These are phyloP conservation scores for Quaeritorhiza haematococci DNA, from an alignment of 371 early-diverging fungal genomes.

Conservation along the genomic window DNA sequence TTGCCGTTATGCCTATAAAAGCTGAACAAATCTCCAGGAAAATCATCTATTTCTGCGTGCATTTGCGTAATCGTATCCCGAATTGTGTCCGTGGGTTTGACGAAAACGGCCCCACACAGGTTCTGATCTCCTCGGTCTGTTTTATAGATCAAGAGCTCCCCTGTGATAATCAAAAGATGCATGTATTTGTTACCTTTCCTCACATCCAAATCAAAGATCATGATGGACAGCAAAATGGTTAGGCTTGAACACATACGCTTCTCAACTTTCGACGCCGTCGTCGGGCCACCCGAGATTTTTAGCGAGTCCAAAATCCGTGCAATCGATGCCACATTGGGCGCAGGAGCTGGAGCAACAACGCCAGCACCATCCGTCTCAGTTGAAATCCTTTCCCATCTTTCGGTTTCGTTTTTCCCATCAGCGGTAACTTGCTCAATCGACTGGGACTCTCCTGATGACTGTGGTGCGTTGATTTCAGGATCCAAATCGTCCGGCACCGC, in stretches of 20 bases:
- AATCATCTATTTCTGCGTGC: slow-evolving; percentile 13
- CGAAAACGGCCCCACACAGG: slow-evolving; percentile 50
- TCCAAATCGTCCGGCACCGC: slow-evolving; percentile 50
- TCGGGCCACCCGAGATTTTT: background rate
- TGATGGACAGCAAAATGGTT: slow-evolving; percentile 1
- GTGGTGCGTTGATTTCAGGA: too few species aligned
- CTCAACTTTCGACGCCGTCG: background rate
- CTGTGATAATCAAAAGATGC: slow-evolving; percentile 24
- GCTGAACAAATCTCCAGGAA: too few species aligned
- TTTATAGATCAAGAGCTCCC: slow-evolving; percentile 47
- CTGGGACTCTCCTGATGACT: too few species aligned
- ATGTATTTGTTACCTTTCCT: slow-evolving; percentile 3
- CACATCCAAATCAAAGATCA: slow-evolving; percentile 1
- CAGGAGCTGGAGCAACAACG: slow-evolving; percentile 3
- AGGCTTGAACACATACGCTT: background rate
- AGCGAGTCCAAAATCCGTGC: slow-evolving; percentile 16
- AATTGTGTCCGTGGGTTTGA: slow-evolving; percentile 45
- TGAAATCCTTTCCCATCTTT: slow-evolving; percentile 40
- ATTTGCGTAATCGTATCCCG: slow-evolving; percentile 38
- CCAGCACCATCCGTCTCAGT: slow-evolving; percentile 9
- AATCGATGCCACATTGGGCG: slow-evolving; percentile 18
- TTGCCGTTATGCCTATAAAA: too few species aligned
- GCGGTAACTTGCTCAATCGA: background rate
- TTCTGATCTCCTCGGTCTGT: slow-evolving; percentile 35
- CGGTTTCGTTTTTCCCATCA: slow-evolving; percentile 36